These are phyloP conservation scores for Arachis hypogaea DNA, from an alignment of 306 rosid genomes.

Conservation along the genomic window DNA sequence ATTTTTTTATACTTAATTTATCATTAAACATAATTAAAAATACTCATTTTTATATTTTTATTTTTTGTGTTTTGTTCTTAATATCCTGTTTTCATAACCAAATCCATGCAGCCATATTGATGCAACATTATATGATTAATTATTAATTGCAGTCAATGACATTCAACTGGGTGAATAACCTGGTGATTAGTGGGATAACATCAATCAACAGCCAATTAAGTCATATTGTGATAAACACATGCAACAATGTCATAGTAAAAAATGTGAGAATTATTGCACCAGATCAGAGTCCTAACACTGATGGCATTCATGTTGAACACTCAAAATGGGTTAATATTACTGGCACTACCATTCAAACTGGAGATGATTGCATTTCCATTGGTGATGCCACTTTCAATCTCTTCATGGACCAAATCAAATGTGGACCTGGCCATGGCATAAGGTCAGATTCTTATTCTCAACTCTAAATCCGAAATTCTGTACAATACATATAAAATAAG, in stretches of 20 bases:
- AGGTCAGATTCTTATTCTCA: constrained; percentile 37
- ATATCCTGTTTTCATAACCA: too few relatives aligned
- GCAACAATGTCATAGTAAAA: constrained; percentile 54
- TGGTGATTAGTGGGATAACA: constrained; percentile 60
- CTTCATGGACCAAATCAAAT: constrained; percentile 52
- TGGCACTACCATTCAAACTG: constrained; percentile 53
- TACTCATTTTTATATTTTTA: too few relatives aligned
- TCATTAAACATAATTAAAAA: too few relatives aligned
- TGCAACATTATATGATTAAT: too few relatives aligned
- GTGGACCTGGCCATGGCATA: constrained; percentile 82
- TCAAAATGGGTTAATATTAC: constrained; percentile 55
- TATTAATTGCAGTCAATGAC: constrained; percentile 56
- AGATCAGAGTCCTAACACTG: constrained; percentile 63
- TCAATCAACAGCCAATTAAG: constrained; percentile 63
- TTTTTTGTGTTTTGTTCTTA: too few relatives aligned
- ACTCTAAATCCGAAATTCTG: too few relatives aligned
- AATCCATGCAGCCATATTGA: too few relatives aligned
- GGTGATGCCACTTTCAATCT: constrained; percentile 62
- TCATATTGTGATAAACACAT: constrained; percentile 61
- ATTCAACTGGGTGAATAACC: constrained; percentile 55
- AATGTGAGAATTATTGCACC: constrained; percentile 56
- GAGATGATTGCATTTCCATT: constrained; percentile 74
- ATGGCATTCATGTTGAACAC: constrained; percentile 69
- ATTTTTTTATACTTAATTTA: too few relatives aligned
- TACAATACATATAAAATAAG: too few relatives aligned